A percentile compares a stretch with the other conserved stretches of the same genome.
Evolutionary conservation across 2,329 filamentous ascomycete genomes (phyloP).

Genomic region (Claviceps spartinae): DNA sequence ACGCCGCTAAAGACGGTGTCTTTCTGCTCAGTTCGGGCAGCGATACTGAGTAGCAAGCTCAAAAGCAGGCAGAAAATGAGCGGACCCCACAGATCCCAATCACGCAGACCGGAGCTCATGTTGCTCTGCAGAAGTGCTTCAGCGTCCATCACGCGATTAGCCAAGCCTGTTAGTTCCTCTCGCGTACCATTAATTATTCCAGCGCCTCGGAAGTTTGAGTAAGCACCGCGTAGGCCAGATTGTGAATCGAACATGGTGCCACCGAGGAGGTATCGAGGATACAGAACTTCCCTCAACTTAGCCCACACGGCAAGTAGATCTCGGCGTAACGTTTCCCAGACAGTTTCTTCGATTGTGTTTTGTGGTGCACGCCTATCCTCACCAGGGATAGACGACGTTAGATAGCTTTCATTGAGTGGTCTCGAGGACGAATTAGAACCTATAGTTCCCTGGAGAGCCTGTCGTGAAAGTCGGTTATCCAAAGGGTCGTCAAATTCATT

Average conservation of each 20-base stretch:
- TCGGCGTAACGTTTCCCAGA: conserved; percentile 92
- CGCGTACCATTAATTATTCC: conserved; percentile 46
- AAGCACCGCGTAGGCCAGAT: conserved; percentile 43
- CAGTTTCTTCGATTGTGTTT: conserved; percentile 92
- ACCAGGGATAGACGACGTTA: conserved; percentile 80
- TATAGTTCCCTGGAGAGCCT: conserved; percentile 77
- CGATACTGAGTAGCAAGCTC: conserved; percentile 75
- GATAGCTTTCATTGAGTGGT: conserved; percentile 59
- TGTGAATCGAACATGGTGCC: conserved; percentile 49
- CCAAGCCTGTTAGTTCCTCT: conserved; percentile 48
- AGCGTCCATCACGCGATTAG: conserved; percentile 49
- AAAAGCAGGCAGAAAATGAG: conserved; percentile 86
- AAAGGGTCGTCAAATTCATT: conserved; percentile 89
- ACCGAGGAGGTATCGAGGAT: conserved; percentile 80
- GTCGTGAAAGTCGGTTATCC: conserved; percentile 51
- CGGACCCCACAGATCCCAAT: conserved; percentile 98
- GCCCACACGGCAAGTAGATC: conserved; percentile 90
- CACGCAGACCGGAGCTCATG: conserved; percentile 81
- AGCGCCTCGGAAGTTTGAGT: conserved; percentile 45
- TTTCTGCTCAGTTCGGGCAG: conserved; percentile 65
- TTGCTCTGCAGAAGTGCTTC: conserved; percentile 48
- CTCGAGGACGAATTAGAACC: conserved; percentile 43
- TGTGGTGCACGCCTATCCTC: conserved; percentile 81
- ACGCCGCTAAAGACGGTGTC: conserved; percentile 89
- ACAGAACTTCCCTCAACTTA: conserved; percentile 96